Evolutionary conservation across 2,329 filamentous ascomycete genomes (phyloP).

Genomic region (Talaromyces pinophilus): DNA sequence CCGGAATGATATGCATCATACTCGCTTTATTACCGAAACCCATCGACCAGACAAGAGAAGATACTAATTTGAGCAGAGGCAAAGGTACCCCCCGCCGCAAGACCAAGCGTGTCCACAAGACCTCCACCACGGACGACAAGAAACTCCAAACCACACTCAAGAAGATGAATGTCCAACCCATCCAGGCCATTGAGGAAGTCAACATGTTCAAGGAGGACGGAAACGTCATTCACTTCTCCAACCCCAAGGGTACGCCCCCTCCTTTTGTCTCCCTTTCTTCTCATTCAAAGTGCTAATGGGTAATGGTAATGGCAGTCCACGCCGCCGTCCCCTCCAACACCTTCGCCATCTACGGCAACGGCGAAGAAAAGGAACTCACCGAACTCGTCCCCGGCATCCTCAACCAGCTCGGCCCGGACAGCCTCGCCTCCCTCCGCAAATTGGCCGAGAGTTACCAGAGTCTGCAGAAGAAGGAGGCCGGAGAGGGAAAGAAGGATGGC

Average conservation of each 20-base stretch:
- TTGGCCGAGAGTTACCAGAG: conserved; percentile 99
- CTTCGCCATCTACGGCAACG: conserved; percentile 98
- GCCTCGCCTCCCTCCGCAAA: conserved; percentile 94
- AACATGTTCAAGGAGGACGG: conserved; percentile 99
- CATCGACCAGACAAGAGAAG: conserved; percentile 5
- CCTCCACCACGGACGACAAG: conserved; percentile 95
- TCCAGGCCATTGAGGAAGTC: conserved; percentile 99
- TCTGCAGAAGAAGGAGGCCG: conserved; percentile 89
- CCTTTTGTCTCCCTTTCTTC: conserved; percentile 2
- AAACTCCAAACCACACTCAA: conserved; percentile 96
- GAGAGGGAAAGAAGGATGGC: conserved; percentile 70
- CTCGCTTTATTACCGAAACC: background rate
- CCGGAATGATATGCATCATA: conserved; percentile 12
- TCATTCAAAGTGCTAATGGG: background rate
- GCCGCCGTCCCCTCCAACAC: conserved; percentile 97
- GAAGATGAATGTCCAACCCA: conserved; percentile 99
- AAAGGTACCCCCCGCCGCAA: conserved; percentile 98
- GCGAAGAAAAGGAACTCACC: conserved; percentile 99
- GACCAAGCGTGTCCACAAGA: conserved; percentile 96
- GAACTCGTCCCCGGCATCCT: conserved; percentile 99
- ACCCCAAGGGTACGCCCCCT: conserved; percentile 79
- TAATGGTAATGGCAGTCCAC: conserved; percentile 66
- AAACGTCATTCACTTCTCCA: conserved; percentile 99
- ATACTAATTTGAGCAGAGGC: conserved; percentile 60
- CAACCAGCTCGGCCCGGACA: conserved; percentile 99